Percentiles rank a stretch among this genome's conserved stretches.
These are phyloP conservation scores for Trichoderma atrobrunneum DNA, from an alignment of 2,329 filamentous ascomycete genomes.

Conservation along the genomic window DNA sequence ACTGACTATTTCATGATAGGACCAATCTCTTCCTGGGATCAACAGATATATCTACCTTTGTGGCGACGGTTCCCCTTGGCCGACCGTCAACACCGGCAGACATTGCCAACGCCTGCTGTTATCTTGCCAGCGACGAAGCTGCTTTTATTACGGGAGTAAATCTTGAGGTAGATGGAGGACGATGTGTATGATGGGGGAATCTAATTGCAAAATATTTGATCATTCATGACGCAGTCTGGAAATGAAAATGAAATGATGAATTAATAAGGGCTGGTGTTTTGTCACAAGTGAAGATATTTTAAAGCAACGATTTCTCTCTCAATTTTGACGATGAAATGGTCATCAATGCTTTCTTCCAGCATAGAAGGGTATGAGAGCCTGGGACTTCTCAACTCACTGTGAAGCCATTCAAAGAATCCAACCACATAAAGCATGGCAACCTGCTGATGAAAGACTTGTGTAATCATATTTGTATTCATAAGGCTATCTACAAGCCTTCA, in stretches of 20 bases:
- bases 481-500: conserved; percentile 23
- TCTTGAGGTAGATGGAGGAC: conserved; percentile 46
- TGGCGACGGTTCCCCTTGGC: conserved; percentile 53
- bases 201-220: neutral
- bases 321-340: neutral
- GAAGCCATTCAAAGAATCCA: neutral
- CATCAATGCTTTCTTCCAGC: neutral
- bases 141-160: conserved; percentile 72
- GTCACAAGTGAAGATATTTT: neutral
- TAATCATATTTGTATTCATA: neutral
- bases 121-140: conserved; percentile 68
- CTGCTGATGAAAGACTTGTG: neutral
- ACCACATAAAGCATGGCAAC: neutral
- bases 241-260: neutral
- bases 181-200: conserved; percentile 23
- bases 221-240: neutral
- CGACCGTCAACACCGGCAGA: conserved; percentile 57
- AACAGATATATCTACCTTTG: conserved; percentile 55
- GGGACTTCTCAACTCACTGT: neutral
- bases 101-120: conserved; percentile 68
- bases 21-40: conserved; percentile 54
- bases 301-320: neutral
- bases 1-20: conserved; percentile 23
- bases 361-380: neutral
- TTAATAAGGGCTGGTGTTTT: neutral